Evolutionary conservation across 139 green algal genomes (phyloP).

Genomic region (Diplosphaera chodatii): DNA sequence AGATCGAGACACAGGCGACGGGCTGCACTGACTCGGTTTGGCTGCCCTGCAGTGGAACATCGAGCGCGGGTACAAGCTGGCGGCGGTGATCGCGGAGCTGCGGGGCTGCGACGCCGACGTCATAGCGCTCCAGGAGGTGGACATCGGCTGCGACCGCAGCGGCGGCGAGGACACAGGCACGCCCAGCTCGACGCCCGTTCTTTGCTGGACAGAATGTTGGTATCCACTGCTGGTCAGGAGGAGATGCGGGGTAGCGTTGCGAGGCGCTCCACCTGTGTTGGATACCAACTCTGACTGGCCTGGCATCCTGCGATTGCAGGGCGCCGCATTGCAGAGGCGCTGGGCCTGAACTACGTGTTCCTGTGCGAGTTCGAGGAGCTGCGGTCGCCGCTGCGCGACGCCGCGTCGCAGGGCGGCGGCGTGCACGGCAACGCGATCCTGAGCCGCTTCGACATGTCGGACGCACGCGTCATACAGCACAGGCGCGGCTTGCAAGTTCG

Average conservation of each 20-base stretch:
- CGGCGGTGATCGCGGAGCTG: slow-evolving; percentile 63
- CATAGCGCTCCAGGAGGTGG: slow-evolving; percentile 73
- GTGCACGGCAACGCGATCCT: slow-evolving; percentile 85
- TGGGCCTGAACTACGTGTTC: slow-evolving; percentile 69
- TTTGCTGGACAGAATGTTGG: too few relatives aligned
- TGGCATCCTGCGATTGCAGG: too few relatives aligned
- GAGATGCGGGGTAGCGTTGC: too few relatives aligned
- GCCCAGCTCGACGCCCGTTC: too few relatives aligned
- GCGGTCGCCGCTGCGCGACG: slow-evolving; percentile 10
- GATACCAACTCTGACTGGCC: too few relatives aligned
- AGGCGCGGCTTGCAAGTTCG: too few relatives aligned
- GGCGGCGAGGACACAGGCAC: slow-evolving; percentile 30
- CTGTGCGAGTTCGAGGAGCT: slow-evolving; percentile 87
- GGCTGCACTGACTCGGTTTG: too few relatives aligned
- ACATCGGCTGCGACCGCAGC: slow-evolving; percentile 72
- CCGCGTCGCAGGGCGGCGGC: slow-evolving; percentile 60
- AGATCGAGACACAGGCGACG: too few relatives aligned
- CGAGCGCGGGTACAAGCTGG: slow-evolving; percentile 83
- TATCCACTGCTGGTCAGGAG: too few relatives aligned
- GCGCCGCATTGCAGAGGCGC: slow-evolving; percentile 51
- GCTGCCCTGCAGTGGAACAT: slow-evolving; percentile 72
- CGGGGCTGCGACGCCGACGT: slow-evolving; percentile 61
- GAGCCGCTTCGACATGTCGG: slow-evolving; percentile 51
- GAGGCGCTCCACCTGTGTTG: too few relatives aligned
- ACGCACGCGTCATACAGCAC: slow-evolving; percentile 36